phyloP scores from a whole-genome alignment of 768 basidiomycete genomes.

The Cystofilobasidium ferigula region DNA sequence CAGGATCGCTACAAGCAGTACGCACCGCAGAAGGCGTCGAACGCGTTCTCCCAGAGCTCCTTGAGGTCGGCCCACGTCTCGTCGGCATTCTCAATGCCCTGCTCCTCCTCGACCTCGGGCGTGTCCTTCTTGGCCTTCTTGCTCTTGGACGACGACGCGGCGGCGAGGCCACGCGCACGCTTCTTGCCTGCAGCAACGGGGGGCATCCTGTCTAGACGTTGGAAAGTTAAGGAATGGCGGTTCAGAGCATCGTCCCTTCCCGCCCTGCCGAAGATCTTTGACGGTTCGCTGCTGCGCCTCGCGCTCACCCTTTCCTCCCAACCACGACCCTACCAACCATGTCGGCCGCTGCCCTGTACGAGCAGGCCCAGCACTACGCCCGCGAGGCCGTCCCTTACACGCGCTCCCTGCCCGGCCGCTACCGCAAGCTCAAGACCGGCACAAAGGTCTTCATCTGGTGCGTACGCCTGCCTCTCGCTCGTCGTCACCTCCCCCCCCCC shows the following conservation, averaged over 20 bases:
- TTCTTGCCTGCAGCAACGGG: neutral
- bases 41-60: conserved; percentile 20
- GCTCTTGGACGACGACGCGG: conserved; percentile 1
- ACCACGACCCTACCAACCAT: neutral
- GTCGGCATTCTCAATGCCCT: neutral
- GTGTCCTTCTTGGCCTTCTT: neutral
- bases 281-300: neutral
- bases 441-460: conserved; percentile 23
- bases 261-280: no score
- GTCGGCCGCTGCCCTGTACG: neutral
- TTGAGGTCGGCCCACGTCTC: conserved; percentile 18
- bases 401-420: neutral
- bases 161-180: conserved; percentile 2
- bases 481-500: neutral
- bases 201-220: no score
- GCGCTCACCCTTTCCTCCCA: no score
- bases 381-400: neutral
- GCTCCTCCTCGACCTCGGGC: conserved; percentile 1
- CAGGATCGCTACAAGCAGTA: neutral
- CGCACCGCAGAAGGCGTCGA: conserved; percentile 4
- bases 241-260: no score
- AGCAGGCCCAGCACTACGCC: neutral
- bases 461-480: neutral
- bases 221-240: no score
- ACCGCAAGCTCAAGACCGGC: conserved; percentile 9